Evolutionary conservation across 164 flowering plant genomes (phyloP).

Genomic region (Warburgia ugandensis): DNA sequence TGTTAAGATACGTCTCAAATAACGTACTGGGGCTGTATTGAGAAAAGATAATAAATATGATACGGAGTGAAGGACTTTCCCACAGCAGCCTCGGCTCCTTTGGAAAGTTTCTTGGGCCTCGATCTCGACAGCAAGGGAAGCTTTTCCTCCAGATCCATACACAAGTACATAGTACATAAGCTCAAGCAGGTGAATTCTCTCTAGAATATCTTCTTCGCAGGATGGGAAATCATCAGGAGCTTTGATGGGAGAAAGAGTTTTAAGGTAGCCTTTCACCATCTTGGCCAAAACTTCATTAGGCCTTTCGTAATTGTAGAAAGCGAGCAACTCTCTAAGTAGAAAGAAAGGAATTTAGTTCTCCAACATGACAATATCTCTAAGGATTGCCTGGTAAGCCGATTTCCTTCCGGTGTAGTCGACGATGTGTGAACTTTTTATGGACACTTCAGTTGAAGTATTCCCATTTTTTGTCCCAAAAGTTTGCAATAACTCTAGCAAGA

Average conservation of each 20-base stretch:
- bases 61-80: no score
- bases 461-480: not conserved
- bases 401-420: conserved; percentile 5
- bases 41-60: no score
- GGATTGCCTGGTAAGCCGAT: conserved; percentile 4
- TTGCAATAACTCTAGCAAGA: conserved; percentile 16
- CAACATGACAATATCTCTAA: conserved; percentile 15
- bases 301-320: not conserved
- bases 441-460: not conserved
- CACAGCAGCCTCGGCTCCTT: no score
- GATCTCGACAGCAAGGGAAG: no score
- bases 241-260: conserved; percentile 12
- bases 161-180: conserved; percentile 10
- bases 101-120: no score
- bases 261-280: conserved; percentile 5
- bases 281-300: not conserved
- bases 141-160: no score
- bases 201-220: not conserved
- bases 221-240: not conserved
- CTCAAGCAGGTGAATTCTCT: conserved; percentile 12
- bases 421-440: conserved; percentile 5
- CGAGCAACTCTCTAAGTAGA: conserved; percentile 8
- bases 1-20: no score
- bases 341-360: conserved; percentile 22
- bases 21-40: no score